A percentile compares a stretch with the other conserved stretches of the same genome.
These are phyloP conservation scores for Diaporthe sp. DNA, from an alignment of 2,329 filamentous ascomycete species.

Conservation along the genomic window DNA sequence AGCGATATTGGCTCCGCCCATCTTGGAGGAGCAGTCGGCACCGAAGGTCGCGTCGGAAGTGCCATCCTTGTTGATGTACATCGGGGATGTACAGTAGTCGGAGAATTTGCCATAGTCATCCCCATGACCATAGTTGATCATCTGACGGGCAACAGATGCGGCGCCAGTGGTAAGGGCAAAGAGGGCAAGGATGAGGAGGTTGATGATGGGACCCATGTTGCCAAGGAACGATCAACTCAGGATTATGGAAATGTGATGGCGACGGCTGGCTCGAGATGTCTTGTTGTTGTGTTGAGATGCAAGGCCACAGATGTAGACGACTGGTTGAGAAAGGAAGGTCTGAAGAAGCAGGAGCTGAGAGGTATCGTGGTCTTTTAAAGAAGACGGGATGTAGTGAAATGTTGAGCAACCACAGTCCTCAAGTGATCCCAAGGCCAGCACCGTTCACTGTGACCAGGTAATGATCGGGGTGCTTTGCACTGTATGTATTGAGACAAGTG, in stretches of 20 bases:
- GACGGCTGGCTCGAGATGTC: neutral
- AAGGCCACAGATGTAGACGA: neutral
- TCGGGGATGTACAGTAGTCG: neutral
- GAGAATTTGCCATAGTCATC: neutral
- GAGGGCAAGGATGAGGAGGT: neutral
- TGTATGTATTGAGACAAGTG: too few relatives aligned
- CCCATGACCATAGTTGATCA: neutral
- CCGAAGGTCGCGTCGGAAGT: neutral
- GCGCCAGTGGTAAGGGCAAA: neutral
- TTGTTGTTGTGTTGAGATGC: neutral
- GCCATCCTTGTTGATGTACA: neutral
- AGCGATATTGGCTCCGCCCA: neutral
- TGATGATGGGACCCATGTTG: neutral
- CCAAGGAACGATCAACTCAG: neutral
- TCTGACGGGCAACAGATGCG: neutral
- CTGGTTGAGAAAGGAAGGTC: neutral
- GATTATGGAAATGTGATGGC: neutral
- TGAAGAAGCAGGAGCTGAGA: neutral
- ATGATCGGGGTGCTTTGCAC: too few relatives aligned
- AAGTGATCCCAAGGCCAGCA: neutral
- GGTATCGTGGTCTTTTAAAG: neutral
- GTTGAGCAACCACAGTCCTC: neutral
- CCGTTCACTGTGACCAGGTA: too few relatives aligned
- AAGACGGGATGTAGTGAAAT: neutral
- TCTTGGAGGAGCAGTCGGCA: conserved; percentile 17